Percentiles rank a stretch among this genome's conserved stretches.
These are phyloP conservation scores for Hanseniaspora clermontiae DNA, from an alignment of 805 yeast genomes.

Conservation along the genomic window DNA sequence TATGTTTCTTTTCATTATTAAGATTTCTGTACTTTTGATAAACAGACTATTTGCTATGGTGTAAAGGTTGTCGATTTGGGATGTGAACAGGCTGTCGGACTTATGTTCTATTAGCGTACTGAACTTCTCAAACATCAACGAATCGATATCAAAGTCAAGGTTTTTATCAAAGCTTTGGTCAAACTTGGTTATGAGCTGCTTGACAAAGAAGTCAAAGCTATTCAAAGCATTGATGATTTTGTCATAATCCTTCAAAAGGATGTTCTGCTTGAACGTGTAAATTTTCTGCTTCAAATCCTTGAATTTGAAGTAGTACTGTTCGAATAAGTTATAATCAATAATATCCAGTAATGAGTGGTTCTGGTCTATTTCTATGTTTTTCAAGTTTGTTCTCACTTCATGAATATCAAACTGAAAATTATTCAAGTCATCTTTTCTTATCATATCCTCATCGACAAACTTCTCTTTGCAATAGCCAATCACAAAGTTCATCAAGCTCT, in stretches of 20 bases:
- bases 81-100: not conserved
- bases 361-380: slow-evolving; percentile 19
- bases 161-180: not conserved
- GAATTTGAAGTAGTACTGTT: slow-evolving; percentile 26
- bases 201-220: not conserved
- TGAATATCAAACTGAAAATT: not conserved
- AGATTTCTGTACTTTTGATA: slow-evolving; percentile 1
- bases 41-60: slow-evolving; percentile 10
- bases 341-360: slow-evolving; percentile 26
- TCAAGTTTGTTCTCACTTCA: not conserved
- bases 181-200: not conserved
- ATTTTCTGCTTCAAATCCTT: slow-evolving; percentile 17
- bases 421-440: not conserved
- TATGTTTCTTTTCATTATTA: slow-evolving; percentile 19
- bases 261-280: slow-evolving; percentile 17
- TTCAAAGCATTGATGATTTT: not conserved
- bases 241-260: not conserved
- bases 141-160: slow-evolving; percentile 8
- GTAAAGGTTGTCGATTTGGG: slow-evolving; percentile 4
- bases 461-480: not conserved
- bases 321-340: slow-evolving; percentile 26
- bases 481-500: not conserved
- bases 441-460: not conserved
- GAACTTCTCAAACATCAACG: slow-evolving; percentile 7
- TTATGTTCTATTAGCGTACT: not conserved